These are phyloP conservation scores for Apophysomyces variabilis DNA, from an alignment of 371 early-diverging fungal genomes.

Conservation along the genomic window DNA sequence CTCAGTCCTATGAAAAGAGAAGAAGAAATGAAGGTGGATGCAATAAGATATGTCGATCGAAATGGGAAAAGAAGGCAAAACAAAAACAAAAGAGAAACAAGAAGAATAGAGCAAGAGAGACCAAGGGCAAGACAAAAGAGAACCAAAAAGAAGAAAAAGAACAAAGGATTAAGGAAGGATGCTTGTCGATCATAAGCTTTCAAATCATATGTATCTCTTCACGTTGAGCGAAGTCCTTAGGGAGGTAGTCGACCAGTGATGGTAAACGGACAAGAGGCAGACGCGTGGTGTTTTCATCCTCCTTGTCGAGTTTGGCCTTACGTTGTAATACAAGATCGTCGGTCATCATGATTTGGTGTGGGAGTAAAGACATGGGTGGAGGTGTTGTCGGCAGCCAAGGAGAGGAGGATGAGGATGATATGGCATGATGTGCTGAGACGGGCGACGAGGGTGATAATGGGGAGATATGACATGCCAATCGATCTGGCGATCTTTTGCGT, in stretches of 20 bases:
- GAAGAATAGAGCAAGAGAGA: background rate
- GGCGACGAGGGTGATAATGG: conserved; percentile 18
- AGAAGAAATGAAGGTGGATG: conserved; percentile 11
- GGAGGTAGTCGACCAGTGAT: conserved; percentile 9
- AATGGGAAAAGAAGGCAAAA: conserved; percentile 6
- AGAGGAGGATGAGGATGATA: conserved; percentile 22
- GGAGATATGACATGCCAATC: background rate
- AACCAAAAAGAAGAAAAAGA: conserved; percentile 2
- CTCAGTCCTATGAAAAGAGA: background rate
- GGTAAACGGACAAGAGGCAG: conserved; percentile 8
- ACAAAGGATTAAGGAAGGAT: conserved; percentile 1
- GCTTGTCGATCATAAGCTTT: background rate
- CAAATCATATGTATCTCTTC: conserved; percentile 7
- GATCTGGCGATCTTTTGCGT: conserved; percentile 27
- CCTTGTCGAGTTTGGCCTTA: background rate
- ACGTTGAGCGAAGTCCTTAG: conserved; percentile 3
- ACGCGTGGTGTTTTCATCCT: background rate
- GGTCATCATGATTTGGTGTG: background rate
- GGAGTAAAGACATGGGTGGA: conserved; percentile 6
- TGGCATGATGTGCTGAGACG: conserved; percentile 19
- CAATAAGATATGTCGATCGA: background rate
- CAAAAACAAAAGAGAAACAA: background rate
- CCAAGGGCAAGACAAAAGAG: no score
- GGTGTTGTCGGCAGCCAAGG: conserved; percentile 17
- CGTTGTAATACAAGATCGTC: conserved; percentile 2